Evolutionary conservation across 495 filamentous ascomycete species (phyloP).

Genomic region (Trichocladium antarcticum): DNA sequence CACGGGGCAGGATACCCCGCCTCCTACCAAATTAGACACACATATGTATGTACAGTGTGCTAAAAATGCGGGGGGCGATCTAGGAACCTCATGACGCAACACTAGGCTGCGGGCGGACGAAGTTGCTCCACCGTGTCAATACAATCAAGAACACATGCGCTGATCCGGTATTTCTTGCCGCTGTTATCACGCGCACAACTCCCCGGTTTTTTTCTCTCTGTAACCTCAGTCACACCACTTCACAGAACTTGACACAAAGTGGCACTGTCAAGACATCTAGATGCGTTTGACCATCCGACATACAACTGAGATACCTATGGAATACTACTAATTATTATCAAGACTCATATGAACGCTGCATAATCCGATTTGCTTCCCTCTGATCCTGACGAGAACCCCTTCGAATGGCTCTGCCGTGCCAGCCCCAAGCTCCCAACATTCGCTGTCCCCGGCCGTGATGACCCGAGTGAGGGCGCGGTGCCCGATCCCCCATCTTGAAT

Average conservation of each 20-base stretch:
- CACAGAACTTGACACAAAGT: too few relatives aligned
- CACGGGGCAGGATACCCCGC: background rate
- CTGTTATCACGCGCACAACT: too few relatives aligned
- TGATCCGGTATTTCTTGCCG: too few relatives aligned
- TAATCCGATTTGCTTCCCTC: slow-evolving; percentile 13
- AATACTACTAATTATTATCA: too few relatives aligned
- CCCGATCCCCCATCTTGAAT: background rate
- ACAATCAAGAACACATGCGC: too few relatives aligned
- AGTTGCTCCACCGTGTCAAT: background rate
- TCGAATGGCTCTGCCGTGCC: slow-evolving; percentile 1
- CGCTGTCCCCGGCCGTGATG: background rate
- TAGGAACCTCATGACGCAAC: background rate
- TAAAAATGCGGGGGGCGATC: background rate
- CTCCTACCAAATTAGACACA: background rate
- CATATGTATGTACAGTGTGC: slow-evolving; percentile 8
- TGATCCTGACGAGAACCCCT: slow-evolving; percentile 4
- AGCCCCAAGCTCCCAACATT: background rate
- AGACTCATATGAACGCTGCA: slow-evolving; percentile 18
- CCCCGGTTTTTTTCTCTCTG: too few relatives aligned
- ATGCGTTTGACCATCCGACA: too few relatives aligned
- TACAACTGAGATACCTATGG: too few relatives aligned
- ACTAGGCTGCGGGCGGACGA: background rate
- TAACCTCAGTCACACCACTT: too few relatives aligned
- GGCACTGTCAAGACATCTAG: background rate
- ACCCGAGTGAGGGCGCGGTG: background rate